Percentiles rank a stretch among this genome's conserved stretches.
These are phyloP conservation scores for Hortaea werneckii DNA, from an alignment of 2,329 filamentous ascomycete genomes.

Conservation along the genomic window DNA sequence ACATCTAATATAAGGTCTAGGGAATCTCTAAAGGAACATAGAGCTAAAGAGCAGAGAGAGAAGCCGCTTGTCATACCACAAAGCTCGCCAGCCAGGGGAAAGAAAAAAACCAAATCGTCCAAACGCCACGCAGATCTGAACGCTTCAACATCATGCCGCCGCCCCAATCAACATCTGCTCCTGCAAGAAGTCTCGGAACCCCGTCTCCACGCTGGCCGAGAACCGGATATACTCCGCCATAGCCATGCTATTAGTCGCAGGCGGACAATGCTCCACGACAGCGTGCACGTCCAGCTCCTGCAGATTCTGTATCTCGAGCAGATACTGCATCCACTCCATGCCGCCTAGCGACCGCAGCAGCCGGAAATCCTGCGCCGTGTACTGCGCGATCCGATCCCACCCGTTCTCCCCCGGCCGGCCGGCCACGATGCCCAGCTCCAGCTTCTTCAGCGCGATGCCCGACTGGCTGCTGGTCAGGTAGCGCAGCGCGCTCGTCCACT, in stretches of 20 bases:
- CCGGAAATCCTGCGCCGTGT: slow-evolving; percentile 39
- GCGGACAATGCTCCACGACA: slow-evolving; percentile 45
- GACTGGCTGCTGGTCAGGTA: slow-evolving; percentile 29
- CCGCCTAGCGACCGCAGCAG: slow-evolving; percentile 36
- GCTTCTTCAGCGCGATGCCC: slow-evolving; percentile 29
- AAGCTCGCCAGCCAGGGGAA: too few species aligned
- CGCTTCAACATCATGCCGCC: background rate
- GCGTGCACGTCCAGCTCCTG: slow-evolving; percentile 43
- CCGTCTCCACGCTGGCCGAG: slow-evolving; percentile 48
- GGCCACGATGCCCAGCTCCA: slow-evolving; percentile 43
- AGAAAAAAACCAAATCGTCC: too few species aligned
- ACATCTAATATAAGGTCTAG: too few species aligned
- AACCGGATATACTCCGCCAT: slow-evolving; percentile 52
- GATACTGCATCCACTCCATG: slow-evolving; percentile 49
- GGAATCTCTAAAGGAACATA: too few species aligned
- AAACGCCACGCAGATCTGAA: too few species aligned
- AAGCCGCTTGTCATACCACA: too few species aligned
- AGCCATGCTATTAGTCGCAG: slow-evolving; percentile 40
- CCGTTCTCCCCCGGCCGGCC: slow-evolving; percentile 37
- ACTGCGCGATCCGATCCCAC: slow-evolving; percentile 41
- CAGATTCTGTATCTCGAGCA: slow-evolving; percentile 42
- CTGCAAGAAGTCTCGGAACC: slow-evolving; percentile 44
- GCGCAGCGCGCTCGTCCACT: slow-evolving; percentile 46
- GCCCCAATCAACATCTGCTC: slow-evolving; percentile 7
- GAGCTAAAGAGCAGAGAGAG: too few species aligned